These are phyloP conservation scores for Penicillium goetzii DNA, from an alignment of 495 filamentous ascomycete species.

Conservation along the genomic window DNA sequence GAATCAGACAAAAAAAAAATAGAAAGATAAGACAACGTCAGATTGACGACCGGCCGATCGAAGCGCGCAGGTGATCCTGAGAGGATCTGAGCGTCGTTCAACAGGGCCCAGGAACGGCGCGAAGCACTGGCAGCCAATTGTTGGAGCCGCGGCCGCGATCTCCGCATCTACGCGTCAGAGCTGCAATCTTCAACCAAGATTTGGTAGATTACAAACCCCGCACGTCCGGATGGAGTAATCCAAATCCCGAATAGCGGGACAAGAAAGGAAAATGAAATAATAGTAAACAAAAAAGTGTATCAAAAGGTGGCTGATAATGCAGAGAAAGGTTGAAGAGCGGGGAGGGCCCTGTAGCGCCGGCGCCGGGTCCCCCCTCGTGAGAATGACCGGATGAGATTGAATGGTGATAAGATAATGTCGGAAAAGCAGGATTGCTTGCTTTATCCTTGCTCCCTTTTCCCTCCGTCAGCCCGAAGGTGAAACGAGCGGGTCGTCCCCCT, in stretches of 20 bases:
- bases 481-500: not conserved
- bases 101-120: slow-evolving; percentile 10
- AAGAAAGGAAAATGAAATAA: slow-evolving; percentile 9
- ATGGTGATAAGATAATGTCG: not conserved
- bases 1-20: slow-evolving; percentile 12
- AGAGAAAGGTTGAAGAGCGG: slow-evolving; percentile 5
- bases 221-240: slow-evolving; percentile 4
- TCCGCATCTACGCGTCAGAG: slow-evolving; percentile 33
- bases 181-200: slow-evolving; percentile 13
- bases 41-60: not conserved
- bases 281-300: slow-evolving; percentile 4
- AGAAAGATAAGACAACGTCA: slow-evolving; percentile 18
- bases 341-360: slow-evolving; percentile 21
- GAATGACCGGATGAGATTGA: slow-evolving; percentile 10
- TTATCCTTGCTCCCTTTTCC: not conserved
- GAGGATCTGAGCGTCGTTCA: slow-evolving; percentile 8
- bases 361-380: slow-evolving; percentile 16
- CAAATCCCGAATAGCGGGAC: slow-evolving; percentile 16
- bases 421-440: not conserved
- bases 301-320: slow-evolving; percentile 16
- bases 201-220: slow-evolving; percentile 21
- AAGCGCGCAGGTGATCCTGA: not conserved
- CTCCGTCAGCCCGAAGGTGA: slow-evolving; percentile 5
- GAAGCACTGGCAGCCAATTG: slow-evolving; percentile 20
- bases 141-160: slow-evolving; percentile 15